Percentiles rank a stretch among this genome's conserved stretches.
Conservation (phyloP, 1,284 basidiomycete genomes). For the Irpex sp. region DNA sequence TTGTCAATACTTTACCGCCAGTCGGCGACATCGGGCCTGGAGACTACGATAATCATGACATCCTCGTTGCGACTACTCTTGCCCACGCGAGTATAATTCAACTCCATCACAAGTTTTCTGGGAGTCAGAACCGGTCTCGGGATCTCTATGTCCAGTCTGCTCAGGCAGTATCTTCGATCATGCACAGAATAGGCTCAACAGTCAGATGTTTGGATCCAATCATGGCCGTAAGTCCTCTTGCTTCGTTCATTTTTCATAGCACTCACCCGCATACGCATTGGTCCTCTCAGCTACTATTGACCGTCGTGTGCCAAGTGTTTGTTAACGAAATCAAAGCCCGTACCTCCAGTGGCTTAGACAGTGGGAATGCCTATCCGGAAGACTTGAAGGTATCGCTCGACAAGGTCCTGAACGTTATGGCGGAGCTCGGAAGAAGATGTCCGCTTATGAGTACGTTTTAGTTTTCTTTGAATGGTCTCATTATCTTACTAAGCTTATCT, state of each 20-base stretch:
- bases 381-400: slow-evolving; percentile 5
- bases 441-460: slow-evolving; percentile 12
- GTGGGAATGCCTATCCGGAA: slow-evolving; percentile 1
- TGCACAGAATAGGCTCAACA: slow-evolving; percentile 11
- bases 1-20: slow-evolving; percentile 17
- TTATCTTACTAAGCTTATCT: no score
- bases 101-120: slow-evolving; percentile 18
- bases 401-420: slow-evolving; percentile 10
- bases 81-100: slow-evolving; percentile 21
- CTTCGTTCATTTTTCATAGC: background rate
- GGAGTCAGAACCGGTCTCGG: slow-evolving; percentile 14
- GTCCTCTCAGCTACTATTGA: slow-evolving; percentile 20
- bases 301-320: slow-evolving; percentile 21
- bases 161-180: slow-evolving; percentile 12
- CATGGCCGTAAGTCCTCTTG: slow-evolving; percentile 17
- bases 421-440: slow-evolving; percentile 6
- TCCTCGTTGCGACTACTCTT: slow-evolving; percentile 21
- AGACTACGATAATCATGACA: slow-evolving; percentile 11
- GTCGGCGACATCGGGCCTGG: slow-evolving; percentile 12
- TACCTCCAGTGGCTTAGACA: background rate
- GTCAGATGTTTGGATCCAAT: slow-evolving; percentile 20
- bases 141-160: slow-evolving; percentile 20
- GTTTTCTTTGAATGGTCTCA: no score
- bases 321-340: slow-evolving; percentile 17
- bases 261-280: no score